Evolutionary conservation across 1,139 yeast genomes (phyloP), one percentile per base, ranked within the genome.

Genomic region (Geotrichum citri-aurantii): DNA sequence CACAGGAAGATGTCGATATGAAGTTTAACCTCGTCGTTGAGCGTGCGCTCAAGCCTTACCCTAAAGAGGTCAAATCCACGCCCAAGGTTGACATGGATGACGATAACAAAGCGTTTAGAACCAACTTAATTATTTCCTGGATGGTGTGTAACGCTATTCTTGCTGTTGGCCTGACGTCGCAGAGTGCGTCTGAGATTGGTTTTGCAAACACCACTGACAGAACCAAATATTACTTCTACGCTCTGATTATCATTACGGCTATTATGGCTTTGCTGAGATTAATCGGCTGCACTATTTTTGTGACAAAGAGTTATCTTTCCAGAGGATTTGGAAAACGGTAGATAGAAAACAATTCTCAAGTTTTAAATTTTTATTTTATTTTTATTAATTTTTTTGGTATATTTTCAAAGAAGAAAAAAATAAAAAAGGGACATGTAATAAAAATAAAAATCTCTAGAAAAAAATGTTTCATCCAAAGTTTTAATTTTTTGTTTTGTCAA

Each of bases 101-200:
- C 61, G 78, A 77, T 55, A 79, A 79, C 65, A 88, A 88, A 65
- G 88, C 86, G 71, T 89, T 88, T 70, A 81, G 96, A 71, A 88
- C 96, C 4, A 81, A 87, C 79, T 84, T 92, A 10, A 88, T 89
- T 46, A 79, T 88, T 62, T 75, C 85, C 17, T 89, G 96, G 96
- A 83, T 88, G 72, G 75, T 88, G 59, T 79, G 90, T 21, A 89
- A 89, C 70, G 86, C 86, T 62, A 78, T 84, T 24, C 77, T 89
- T 52, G 81, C 86, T 56, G 88, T 93, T 6, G 78, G 86, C 10
- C 91, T 89, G 63, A 69, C 76, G 1, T 67, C 75, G 0, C 65
- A 69, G 3, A 67, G 68, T 21, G 67, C 73, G 1, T 61, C 65
- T 12, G 69, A 67, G 29, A 58, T 67, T 49, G 74, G 75, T 31